Evolutionary conservation across 495 filamentous ascomycete genomes (phyloP), one percentile per base, ranked within the genome.

Genomic region (Astrothelium subdiscretum): DNA sequence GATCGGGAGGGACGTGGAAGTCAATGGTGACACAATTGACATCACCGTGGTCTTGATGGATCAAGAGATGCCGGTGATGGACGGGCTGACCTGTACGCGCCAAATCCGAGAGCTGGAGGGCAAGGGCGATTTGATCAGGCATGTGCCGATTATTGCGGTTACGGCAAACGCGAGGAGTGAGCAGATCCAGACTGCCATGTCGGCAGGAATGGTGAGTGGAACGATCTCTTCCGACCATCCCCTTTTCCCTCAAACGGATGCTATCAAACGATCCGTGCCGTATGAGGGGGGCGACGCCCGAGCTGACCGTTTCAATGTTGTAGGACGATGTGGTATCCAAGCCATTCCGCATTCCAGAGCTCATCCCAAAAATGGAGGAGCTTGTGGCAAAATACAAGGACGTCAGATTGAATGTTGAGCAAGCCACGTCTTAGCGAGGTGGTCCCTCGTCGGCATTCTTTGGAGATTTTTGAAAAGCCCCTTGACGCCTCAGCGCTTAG

Each of bases 51-150:
- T 91, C 22, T 74, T 91, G 2, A 90, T 90, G 87, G 89, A 92
- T 67, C 84, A 90, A 58, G 88, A 91, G 68, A 92, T 92, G 89
- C 89, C 89, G 0, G 74, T 91, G 15, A 90, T 91, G 83, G 85
- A 92, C 69, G 89, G 89, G 11, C 80, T 86, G 27, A 83, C 83
- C 22, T 87, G 87, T 62, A 85, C 87, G 20, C 73, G 76, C 35
- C 77, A 78, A 52, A 89, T 95, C 60, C 80, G 89, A 3, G 77
- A 82, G 66, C 73, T 87, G 59, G 85, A 89, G 31, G 59, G 71
- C 63, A 63, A 58, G 18, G 83, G 80, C 1, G 73, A 74, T 54
- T 72, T 85, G 38, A 70, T 76, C 11, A 72, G 73, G 35, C 81
- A 89, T 70, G 75, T 89, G 1, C 87, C 87, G 3, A 87, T 92